Base-by-base conservation (phyloP, 805 yeast species). In the Myxozyma lipomycoides region DNA sequence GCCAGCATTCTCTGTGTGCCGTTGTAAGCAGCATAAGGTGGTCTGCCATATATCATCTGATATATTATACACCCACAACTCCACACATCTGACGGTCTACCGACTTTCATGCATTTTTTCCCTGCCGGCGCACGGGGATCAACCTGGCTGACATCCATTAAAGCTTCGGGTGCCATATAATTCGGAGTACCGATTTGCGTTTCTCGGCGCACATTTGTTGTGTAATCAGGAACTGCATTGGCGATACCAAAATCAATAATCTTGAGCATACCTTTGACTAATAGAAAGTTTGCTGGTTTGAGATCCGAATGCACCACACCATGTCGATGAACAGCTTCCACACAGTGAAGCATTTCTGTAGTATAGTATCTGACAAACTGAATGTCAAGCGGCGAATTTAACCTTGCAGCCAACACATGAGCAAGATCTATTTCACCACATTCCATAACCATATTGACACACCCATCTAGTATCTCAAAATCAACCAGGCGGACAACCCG, bases 161-260 rank as follows among this genome's bases (percentile, higher is more conserved):
- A 70, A 0, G 97, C 86, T 67, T 91, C 98, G 0, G 98, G 98
- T 0, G 98, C 96, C 98, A 91, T 93, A 66, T 91, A 93, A 65
- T 86, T 88, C 1, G 96, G 96, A 0, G 98, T 91, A 3, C 98
- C 98, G 46, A 89, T 84, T 65, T 88, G 96, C 4, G 88, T 78
- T 52, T 87, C 95, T 51, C 97, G 76, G 64, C 90, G 90, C 18
- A 91, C 79, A 61, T 93, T 91, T 19, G 86, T 82, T 0, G 98
- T 91, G 63, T 88, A 86, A 46, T 90, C 96, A 1, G 95, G 93
- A 1, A 93, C 88, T 0, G 91, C 88, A 68, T 90, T 86, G n/a
- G 98, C 73, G 40, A 73, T 72, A 15, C 98, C 98, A 74, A 91
- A 93, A 69, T 91, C 98, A 54, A 91, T 91, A 38, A 91, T 79